Percentiles rank a stretch among this genome's conserved stretches.
These are phyloP conservation scores for Suillus clintonianus DNA, from an alignment of 768 basidiomycete genomes.

Conservation along the genomic window DNA sequence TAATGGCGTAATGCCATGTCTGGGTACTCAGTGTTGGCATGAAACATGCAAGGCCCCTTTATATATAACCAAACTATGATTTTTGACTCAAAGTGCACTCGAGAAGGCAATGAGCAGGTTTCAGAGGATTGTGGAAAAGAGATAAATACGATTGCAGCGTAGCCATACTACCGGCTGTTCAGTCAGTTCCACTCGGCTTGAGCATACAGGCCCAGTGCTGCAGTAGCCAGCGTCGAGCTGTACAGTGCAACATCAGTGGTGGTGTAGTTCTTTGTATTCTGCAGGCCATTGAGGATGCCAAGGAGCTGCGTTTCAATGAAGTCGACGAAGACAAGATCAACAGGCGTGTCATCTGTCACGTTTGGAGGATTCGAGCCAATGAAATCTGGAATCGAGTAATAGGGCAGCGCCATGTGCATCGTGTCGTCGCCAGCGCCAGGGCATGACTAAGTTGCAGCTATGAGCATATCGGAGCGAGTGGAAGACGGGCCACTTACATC, in stretches of 20 bases:
- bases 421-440: slow-evolving; percentile 78
- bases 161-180: not conserved
- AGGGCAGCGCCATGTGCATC: slow-evolving; percentile 60
- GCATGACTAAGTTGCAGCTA: slow-evolving; percentile 47
- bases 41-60: not conserved
- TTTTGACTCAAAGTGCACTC: not conserved
- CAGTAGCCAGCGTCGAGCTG: slow-evolving; percentile 43
- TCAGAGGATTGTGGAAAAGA: not conserved
- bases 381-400: slow-evolving; percentile 56
- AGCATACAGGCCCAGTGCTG: slow-evolving; percentile 44
- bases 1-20: not conserved
- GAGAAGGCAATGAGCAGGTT: not conserved
- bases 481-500: slow-evolving; percentile 47
- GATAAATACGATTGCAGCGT: not conserved
- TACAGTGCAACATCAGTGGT: slow-evolving; percentile 55
- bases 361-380: slow-evolving; percentile 56
- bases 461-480: not conserved
- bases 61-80: not conserved
- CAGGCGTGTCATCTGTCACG: slow-evolving; percentile 46
- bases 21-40: not conserved
- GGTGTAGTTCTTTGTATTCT: slow-evolving; percentile 51
- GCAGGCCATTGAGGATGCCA: slow-evolving; percentile 54
- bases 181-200: slow-evolving; percentile 30
- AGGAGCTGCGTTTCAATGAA: slow-evolving; percentile 62
- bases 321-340: slow-evolving; percentile 78